Percentiles rank a stretch among this genome's conserved stretches.
These are phyloP conservation scores for Diaporthe nobilis DNA, from an alignment of 2,329 filamentous ascomycete species.

Conservation along the genomic window DNA sequence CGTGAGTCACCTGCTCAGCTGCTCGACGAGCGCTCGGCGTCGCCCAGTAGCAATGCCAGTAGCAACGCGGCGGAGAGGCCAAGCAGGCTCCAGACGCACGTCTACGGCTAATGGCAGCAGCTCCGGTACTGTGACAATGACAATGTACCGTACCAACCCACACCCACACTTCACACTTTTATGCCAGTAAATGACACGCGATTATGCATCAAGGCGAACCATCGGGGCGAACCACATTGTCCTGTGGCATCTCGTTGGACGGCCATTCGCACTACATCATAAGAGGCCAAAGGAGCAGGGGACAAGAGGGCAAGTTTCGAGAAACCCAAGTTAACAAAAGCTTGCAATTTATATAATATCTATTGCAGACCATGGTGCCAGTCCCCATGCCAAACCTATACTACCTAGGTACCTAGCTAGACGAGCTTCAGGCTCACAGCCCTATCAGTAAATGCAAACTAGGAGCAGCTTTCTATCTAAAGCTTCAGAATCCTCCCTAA, in stretches of 20 bases:
- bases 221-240: neutral
- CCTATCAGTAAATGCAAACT: neutral
- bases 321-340: neutral
- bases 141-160: neutral
- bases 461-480: neutral
- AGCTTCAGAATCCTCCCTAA: neutral
- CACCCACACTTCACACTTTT: neutral
- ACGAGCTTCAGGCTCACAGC: neutral
- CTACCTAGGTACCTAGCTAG: neutral
- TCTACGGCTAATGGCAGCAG: conserved; percentile 32
- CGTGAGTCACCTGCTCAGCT: conserved; percentile 37
- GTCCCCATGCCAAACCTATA: neutral
- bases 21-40: neutral
- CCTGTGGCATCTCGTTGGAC: neutral
- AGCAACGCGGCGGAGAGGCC: conserved; percentile 8
- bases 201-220: conserved; percentile 10
- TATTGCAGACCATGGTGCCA: neutral
- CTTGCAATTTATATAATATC: neutral
- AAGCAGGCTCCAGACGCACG: conserved; percentile 38
- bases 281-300: neutral
- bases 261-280: neutral
- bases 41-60: neutral
- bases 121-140: neutral
- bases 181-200: conserved; percentile 8
- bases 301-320: neutral